These are phyloP conservation scores for Lichtheimia ornata DNA, from an alignment of 371 early-diverging fungal species.

Conservation along the genomic window DNA sequence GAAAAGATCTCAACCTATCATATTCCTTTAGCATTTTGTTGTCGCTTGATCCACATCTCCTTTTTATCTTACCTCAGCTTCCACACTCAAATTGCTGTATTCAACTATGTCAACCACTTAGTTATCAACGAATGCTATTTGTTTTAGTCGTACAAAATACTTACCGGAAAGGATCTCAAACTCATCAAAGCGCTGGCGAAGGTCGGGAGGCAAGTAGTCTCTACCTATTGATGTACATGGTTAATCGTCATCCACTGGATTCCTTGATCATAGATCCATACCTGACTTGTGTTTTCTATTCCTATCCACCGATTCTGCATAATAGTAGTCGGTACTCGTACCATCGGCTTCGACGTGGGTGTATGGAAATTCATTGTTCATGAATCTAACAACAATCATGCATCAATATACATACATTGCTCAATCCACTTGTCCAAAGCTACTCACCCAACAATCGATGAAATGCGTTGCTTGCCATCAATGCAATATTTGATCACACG, in stretches of 20 bases:
- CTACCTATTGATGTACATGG: background rate
- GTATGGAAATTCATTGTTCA: constrained; percentile 38
- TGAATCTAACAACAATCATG: constrained; percentile 27
- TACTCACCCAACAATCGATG: constrained; percentile 29
- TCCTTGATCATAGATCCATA: background rate
- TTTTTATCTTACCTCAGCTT: constrained; percentile 28
- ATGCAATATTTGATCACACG: constrained; percentile 24
- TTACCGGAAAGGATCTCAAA: constrained; percentile 30
- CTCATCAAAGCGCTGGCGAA: constrained; percentile 21
- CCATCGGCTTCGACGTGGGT: constrained; percentile 13
- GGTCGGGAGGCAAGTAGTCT: constrained; percentile 3
- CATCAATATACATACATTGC: background rate
- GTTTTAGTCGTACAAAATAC: constrained; percentile 1
- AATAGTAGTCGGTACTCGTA: constrained; percentile 6
- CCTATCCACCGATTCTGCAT: background rate
- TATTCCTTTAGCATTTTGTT: background rate
- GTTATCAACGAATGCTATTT: too few species aligned
- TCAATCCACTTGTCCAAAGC: background rate
- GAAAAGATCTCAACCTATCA: constrained; percentile 39
- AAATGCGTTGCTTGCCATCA: constrained; percentile 44
- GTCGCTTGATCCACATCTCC: background rate
- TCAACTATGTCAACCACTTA: constrained; percentile 19
- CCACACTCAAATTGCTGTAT: constrained; percentile 24
- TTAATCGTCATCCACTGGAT: constrained; percentile 3
- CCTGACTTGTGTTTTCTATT: background rate